Conservation (phyloP, 257 asterid species). For the Phtheirospermum japonicum region DNA sequence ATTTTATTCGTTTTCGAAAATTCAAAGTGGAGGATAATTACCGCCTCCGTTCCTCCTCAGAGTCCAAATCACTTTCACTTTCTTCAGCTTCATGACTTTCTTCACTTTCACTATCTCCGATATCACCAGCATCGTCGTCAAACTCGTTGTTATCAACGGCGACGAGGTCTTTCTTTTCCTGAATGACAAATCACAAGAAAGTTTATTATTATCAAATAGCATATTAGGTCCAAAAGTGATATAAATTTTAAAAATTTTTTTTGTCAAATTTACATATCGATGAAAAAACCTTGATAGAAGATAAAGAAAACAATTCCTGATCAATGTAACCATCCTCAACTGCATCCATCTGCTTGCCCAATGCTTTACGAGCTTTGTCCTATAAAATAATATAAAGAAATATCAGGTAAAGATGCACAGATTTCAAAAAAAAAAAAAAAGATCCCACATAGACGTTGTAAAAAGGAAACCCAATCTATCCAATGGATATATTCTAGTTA, state of each 20-base stretch:
- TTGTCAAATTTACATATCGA: background rate
- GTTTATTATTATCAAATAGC: background rate
- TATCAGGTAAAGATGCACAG: background rate
- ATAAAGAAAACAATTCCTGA: conserved; percentile 68
- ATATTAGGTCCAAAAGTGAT: background rate
- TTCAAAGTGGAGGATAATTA: conserved; percentile 27
- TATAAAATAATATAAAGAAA: no score
- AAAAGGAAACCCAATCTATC: background rate
- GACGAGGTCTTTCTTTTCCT: conserved; percentile 83
- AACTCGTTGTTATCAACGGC: conserved; percentile 72
- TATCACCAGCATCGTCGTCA: conserved; percentile 59
- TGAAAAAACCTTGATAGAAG: conserved; percentile 66
- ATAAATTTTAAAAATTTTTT: no score
- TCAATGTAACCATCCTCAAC: conserved; percentile 64
- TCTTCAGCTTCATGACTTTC: conserved; percentile 46
- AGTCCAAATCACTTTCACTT: conserved; percentile 61
- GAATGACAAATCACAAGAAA: conserved; percentile 18
- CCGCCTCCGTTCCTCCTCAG: conserved; percentile 88
- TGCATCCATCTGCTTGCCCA: background rate
- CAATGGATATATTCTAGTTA: background rate
- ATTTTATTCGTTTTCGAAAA: background rate
- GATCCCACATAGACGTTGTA: no score
- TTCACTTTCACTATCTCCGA: conserved; percentile 55
- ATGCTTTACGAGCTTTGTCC: background rate
- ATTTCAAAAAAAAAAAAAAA: no score